Evolutionary conservation across 345 rosid genomes (phyloP).

Genomic region (Turnera subulata): DNA sequence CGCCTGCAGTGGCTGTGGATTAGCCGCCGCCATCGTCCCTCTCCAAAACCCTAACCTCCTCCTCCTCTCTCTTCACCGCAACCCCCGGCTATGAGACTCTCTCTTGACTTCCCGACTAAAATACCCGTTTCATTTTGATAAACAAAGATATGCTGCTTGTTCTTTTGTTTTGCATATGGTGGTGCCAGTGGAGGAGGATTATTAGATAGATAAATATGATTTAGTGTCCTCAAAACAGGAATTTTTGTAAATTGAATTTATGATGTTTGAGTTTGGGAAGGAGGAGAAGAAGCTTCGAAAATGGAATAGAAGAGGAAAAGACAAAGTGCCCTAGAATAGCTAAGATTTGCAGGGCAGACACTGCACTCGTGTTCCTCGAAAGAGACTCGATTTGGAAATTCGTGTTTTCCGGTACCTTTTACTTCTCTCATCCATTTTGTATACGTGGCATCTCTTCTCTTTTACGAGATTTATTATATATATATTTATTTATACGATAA

Average conservation of each 20-base stretch:
- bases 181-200: no score
- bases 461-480: no score
- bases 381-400: conserved; percentile 27
- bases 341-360: conserved; percentile 29
- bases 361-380: conserved; percentile 31
- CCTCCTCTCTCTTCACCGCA: no score
- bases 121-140: conserved; percentile 12
- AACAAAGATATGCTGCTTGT: no score
- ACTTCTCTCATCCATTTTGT: background rate
- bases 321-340: conserved; percentile 24
- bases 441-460: background rate
- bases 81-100: no score
- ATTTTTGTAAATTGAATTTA: background rate
- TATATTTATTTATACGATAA: no score
- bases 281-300: conserved; percentile 23
- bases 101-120: no score
- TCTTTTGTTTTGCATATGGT: no score
- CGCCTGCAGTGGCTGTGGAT: conserved; percentile 51
- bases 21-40: conserved; percentile 41
- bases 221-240: no score
- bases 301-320: conserved; percentile 2
- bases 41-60: conserved; percentile 22
- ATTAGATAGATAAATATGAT: no score
- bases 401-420: background rate
- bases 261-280: no score